A percentile compares a stretch with the other conserved stretches of the same genome.
These are phyloP conservation scores for Antrodiella citrinella DNA, from an alignment of 768 basidiomycete species.

Conservation along the genomic window DNA sequence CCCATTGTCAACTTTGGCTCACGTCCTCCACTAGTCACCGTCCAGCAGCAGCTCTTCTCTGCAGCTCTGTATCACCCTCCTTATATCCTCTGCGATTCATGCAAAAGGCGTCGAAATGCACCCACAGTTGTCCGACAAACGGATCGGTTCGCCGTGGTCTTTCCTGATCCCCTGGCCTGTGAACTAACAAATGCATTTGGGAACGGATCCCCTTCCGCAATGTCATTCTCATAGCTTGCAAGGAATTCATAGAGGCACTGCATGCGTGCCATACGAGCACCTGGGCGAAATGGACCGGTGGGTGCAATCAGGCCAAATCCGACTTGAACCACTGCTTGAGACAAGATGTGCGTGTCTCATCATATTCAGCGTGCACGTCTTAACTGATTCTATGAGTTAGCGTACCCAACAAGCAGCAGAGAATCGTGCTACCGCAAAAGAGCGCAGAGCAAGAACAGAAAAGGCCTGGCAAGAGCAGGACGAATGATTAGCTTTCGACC, in stretches of 20 bases:
- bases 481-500: no score
- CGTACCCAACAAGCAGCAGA: constrained; percentile 47
- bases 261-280: constrained; percentile 56
- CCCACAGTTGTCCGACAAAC: constrained; percentile 19
- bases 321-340: constrained; percentile 64
- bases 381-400: constrained; percentile 25
- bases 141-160: constrained; percentile 12
- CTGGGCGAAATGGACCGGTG: constrained; percentile 61
- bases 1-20: no score
- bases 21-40: neutral
- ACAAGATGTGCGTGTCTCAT: constrained; percentile 45
- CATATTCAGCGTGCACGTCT: neutral
- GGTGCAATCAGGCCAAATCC: constrained; percentile 62
- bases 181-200: constrained; percentile 8
- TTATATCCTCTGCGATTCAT: neutral
- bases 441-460: constrained; percentile 46
- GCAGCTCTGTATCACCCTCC: neutral
- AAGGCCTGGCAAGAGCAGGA: constrained; percentile 39
- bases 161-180: neutral
- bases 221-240: constrained; percentile 43
- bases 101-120: constrained; percentile 15
- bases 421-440: constrained; percentile 57
- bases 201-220: constrained; percentile 5
- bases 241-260: constrained; percentile 71
- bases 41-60: neutral